A percentile compares a stretch with the other conserved stretches of the same genome.
Evolutionary conservation across 169 alveolate species (phyloP).

Genomic region (Eimeria tenella): DNA sequence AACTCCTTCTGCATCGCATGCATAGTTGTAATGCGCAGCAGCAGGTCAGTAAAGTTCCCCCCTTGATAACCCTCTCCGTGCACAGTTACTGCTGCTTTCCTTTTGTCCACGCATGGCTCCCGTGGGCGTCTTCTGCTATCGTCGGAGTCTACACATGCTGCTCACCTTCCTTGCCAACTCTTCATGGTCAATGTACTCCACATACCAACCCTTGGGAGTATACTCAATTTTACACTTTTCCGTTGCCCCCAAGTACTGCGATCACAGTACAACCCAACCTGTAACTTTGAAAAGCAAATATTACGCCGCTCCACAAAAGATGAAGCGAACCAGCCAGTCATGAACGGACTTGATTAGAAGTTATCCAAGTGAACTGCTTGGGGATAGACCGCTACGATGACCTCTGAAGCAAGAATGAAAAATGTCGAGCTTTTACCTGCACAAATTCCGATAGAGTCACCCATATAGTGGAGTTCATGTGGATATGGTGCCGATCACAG

Average conservation of each 20-base stretch:
- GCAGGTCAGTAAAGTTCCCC: no score
- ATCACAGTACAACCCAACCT: not conserved
- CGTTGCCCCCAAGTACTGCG: constrained; percentile 92
- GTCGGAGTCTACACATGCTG: not conserved
- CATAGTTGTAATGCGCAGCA: not conserved
- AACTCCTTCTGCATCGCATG: constrained; percentile 67
- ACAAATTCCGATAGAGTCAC: constrained; percentile 88
- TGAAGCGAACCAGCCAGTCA: not conserved
- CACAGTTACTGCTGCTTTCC: not conserved
- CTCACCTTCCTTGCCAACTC: constrained; percentile 84
- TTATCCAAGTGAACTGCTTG: not conserved
- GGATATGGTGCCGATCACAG: constrained; percentile 94
- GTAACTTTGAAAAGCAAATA: not conserved
- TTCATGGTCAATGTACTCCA: constrained; percentile 93
- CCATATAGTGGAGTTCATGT: constrained; percentile 97
- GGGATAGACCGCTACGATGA: not conserved
- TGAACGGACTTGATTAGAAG: not conserved
- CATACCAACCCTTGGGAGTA: constrained; percentile 95
- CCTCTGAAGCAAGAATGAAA: not conserved
- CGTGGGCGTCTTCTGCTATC: not conserved
- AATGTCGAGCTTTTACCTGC: constrained; percentile 62
- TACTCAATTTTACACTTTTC: constrained; percentile 94
- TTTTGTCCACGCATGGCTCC: not conserved
- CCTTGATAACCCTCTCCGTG: not conserved
- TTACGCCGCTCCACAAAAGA: not conserved